Base-by-base conservation (phyloP, 805 yeast species). In the Ogataea methylovora region DNA sequence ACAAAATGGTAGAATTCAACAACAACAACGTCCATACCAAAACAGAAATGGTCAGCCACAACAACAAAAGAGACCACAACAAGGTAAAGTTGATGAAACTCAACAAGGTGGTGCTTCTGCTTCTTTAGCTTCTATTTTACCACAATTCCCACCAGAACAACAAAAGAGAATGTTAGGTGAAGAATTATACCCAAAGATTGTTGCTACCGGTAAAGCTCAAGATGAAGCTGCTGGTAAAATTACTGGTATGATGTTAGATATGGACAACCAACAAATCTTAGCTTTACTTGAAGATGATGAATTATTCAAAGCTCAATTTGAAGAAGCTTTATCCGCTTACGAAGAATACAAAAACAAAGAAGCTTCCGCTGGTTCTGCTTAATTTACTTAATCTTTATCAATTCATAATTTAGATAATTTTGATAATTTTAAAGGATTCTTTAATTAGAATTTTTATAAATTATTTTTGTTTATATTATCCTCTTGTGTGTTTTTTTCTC, bases 121-220 rank as follows among this genome's bases (percentile, higher is more conserved):
- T 36, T 51, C 67, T 32, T 69, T 84, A 47, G 84, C 83, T 52
- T 77, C 77, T 46, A 65, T 68, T 37, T 61, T 78, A 44, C 72
- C 79, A 36, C 69, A 67, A 49, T 71, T 72, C 56, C 92, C 85
- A 60, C 84, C 77, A 56, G 92, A 82, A 59, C 90, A 84, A 67
- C 95, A 87, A 73, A 90, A 90, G 85, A 90, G 94, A 76, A 76
- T 87, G 59, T 76, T 92, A 60, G 98, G 98, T 69, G 97, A 92
- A 75, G 94, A 87, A 60, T 74, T 92, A 58, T 92, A 90, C 76
- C 87, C 94, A 58, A 84, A 79, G 76, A 83, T 92, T 56, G 79
- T 81, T 46, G 78, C 87, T 48, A 78, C 84, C 44, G 87, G 85
- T 56, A 83, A 83, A 68, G 85, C 88, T 53, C 78, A 79, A 52